phyloP scores from a whole-genome alignment of 2,329 filamentous ascomycete species.

The Phoma herbarum region DNA sequence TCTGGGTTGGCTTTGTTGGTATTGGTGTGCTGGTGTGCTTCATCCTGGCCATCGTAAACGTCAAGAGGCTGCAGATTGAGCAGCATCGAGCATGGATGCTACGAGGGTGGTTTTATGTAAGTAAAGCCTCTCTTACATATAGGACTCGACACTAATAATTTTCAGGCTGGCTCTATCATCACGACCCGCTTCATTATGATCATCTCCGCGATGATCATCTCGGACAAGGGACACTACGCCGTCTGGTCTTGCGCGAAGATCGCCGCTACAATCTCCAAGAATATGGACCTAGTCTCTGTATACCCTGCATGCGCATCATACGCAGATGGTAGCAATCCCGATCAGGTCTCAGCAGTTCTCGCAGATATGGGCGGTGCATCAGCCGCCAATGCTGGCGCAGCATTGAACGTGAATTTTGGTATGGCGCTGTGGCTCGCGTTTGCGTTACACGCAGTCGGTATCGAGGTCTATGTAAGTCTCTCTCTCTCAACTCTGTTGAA shows the following conservation, averaged over 20 bases:
- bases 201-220: conserved; percentile 54
- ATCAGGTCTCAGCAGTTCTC: conserved; percentile 30
- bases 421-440: conserved; percentile 64
- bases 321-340: conserved; percentile 45
- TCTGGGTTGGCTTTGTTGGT: conserved; percentile 54
- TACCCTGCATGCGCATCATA: conserved; percentile 60
- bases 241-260: conserved; percentile 61
- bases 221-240: conserved; percentile 46
- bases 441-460: conserved; percentile 56
- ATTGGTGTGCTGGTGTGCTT: conserved; percentile 58
- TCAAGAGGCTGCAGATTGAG: conserved; percentile 66
- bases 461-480: conserved; percentile 55
- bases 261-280: conserved; percentile 45
- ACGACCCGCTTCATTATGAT: conserved; percentile 61
- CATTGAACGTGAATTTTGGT: conserved; percentile 61
- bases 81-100: conserved; percentile 47
- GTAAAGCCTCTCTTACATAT: neutral
- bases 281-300: conserved; percentile 13
- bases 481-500: neutral
- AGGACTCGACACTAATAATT: conserved; percentile 1
- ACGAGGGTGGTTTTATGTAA: conserved; percentile 42
- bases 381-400: conserved; percentile 52
- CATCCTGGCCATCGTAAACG: conserved; percentile 62
- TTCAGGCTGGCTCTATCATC: conserved; percentile 61
- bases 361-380: conserved; percentile 37